Percentiles rank a stretch among this genome's conserved stretches.
phyloP scores from a whole-genome alignment of 495 filamentous ascomycete genomes.

The Eremomyces bilateralis region DNA sequence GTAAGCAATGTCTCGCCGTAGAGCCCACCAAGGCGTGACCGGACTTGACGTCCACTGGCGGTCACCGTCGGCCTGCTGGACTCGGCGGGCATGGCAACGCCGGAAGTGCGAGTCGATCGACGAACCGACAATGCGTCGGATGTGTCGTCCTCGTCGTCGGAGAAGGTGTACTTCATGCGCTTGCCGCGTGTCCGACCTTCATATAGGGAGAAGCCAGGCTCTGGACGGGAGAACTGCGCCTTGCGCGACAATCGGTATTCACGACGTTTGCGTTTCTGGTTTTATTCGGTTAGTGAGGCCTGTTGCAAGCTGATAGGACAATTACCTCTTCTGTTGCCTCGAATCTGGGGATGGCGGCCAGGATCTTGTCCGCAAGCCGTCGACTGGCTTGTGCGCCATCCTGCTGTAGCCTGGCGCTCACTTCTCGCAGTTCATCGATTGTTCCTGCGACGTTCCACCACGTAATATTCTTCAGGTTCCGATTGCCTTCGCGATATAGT shows the following conservation, averaged over 20 bases:
- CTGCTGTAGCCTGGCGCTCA: constrained; percentile 51
- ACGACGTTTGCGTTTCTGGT: constrained; percentile 69
- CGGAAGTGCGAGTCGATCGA: constrained; percentile 56
- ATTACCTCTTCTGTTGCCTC: constrained; percentile 79
- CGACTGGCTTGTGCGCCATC: constrained; percentile 65
- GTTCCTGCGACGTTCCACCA: constrained; percentile 87
- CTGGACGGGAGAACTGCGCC: constrained; percentile 68
- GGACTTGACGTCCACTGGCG: constrained; percentile 72
- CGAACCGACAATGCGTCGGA: constrained; percentile 48
- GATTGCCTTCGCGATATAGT: constrained; percentile 87
- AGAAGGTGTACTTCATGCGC: constrained; percentile 86
- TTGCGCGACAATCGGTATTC: constrained; percentile 79
- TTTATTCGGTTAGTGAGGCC: too few species aligned
- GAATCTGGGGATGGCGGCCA: constrained; percentile 72
- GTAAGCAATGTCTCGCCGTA: constrained; percentile 54
- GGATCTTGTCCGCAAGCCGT: constrained; percentile 53
- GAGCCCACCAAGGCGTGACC: constrained; percentile 45
- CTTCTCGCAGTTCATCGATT: constrained; percentile 61
- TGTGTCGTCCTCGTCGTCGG: constrained; percentile 64
- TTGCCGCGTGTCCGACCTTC: constrained; percentile 93
- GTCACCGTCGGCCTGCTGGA: constrained; percentile 52
- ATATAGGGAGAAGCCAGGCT: constrained; percentile 78
- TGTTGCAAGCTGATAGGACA: background rate
- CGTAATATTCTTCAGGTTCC: constrained; percentile 43
- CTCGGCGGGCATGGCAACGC: constrained; percentile 41